Percentiles rank a stretch among this genome's conserved stretches.
Evolutionary conservation across 2,329 filamentous ascomycete genomes (phyloP).

Genomic region (Fusarium sororula): DNA sequence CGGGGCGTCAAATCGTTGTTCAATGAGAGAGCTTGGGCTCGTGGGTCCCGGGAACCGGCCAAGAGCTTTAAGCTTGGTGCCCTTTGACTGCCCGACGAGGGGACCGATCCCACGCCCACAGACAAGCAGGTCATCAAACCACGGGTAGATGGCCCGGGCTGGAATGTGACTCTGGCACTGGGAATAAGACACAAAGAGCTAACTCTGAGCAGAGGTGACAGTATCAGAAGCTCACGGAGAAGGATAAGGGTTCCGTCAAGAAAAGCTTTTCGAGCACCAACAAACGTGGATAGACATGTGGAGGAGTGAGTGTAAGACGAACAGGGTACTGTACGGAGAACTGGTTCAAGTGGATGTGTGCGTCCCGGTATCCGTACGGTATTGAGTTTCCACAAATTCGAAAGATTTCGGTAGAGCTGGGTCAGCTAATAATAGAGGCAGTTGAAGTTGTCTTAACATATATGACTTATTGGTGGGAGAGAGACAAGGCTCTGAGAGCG

Average conservation of each 20-base stretch:
- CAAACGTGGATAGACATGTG: slow-evolving; percentile 24
- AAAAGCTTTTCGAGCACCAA: slow-evolving; percentile 20
- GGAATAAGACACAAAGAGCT: slow-evolving; percentile 9
- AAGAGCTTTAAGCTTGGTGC: slow-evolving; percentile 38
- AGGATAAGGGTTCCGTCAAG: slow-evolving; percentile 19
- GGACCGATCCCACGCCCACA: slow-evolving; percentile 31
- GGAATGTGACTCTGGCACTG: slow-evolving; percentile 31
- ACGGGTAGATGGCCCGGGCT: slow-evolving; percentile 33
- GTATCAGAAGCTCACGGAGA: slow-evolving; percentile 12
- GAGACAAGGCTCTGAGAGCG: slow-evolving; percentile 6
- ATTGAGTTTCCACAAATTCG: slow-evolving; percentile 20
- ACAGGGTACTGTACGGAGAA: not conserved
- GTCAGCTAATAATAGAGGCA: slow-evolving; percentile 21
- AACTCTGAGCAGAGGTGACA: slow-evolving; percentile 7
- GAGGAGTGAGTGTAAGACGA: slow-evolving; percentile 16
- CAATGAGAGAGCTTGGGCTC: slow-evolving; percentile 35
- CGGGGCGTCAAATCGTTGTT: slow-evolving; percentile 41
- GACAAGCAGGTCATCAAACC: slow-evolving; percentile 36
- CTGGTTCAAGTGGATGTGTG: slow-evolving; percentile 21
- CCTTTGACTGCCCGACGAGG: slow-evolving; percentile 23
- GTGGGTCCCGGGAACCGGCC: slow-evolving; percentile 40
- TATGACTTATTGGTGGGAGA: slow-evolving; percentile 11
- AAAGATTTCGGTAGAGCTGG: slow-evolving; percentile 8
- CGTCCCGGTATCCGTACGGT: slow-evolving; percentile 2
- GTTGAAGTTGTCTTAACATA: slow-evolving; percentile 17